Conservation (phyloP, 148 eudicot species). For the Rhododendron henanense region DNA sequence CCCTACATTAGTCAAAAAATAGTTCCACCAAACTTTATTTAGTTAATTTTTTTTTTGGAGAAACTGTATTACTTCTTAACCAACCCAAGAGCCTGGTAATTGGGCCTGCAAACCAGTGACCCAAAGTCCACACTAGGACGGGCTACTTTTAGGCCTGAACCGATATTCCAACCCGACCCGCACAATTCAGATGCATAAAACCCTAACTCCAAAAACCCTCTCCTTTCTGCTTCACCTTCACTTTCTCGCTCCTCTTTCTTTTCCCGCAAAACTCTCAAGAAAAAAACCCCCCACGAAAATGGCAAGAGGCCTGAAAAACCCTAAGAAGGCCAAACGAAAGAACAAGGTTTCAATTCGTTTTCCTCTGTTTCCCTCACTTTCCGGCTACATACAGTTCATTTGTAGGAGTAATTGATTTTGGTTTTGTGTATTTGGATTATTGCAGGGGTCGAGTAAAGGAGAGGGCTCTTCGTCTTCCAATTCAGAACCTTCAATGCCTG, state of each 20-base stretch:
- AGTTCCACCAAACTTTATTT: neutral
- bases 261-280: neutral
- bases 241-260: neutral
- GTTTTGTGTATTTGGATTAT: neutral
- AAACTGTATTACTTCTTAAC: neutral
- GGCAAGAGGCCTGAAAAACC: conserved; percentile 70
- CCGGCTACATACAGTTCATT: neutral
- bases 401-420: neutral
- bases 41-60: neutral
- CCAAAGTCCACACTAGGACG: neutral
- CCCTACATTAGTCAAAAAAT: too few relatives aligned
- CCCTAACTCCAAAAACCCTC: conserved; percentile 13
- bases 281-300: conserved; percentile 22
- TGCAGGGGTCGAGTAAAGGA: conserved; percentile 47
- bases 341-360: conserved; percentile 38
- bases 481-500: conserved; percentile 35
- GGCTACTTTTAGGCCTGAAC: neutral
- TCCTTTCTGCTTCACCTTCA: neutral
- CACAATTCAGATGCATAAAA: neutral
- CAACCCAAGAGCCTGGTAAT: neutral
- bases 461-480: conserved; percentile 50
- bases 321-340: conserved; percentile 62
- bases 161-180: conserved; percentile 2
- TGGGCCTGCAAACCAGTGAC: neutral
- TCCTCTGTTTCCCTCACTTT: neutral